Conservation (phyloP, 2,329 filamentous ascomycete species). For the Escovopsis sp. region DNA sequence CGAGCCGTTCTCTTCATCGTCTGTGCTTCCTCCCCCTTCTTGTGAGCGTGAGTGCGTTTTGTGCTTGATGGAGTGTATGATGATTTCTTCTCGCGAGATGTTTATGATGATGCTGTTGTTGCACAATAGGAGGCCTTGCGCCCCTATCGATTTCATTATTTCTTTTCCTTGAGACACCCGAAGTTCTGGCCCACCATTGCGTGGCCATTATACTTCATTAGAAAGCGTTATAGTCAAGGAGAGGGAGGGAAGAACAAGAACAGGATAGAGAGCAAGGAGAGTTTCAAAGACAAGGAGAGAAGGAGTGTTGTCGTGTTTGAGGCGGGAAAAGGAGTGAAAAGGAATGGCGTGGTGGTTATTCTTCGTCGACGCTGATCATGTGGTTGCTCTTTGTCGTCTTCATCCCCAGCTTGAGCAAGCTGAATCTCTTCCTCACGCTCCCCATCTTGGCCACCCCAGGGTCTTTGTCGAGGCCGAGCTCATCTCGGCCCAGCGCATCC, state of each 20-base stretch:
- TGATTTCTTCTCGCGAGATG: no score
- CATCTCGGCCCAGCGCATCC: constrained; percentile 12
- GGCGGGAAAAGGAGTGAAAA: no score
- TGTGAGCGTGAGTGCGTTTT: background rate
- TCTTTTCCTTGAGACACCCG: background rate
- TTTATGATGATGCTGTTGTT: no score
- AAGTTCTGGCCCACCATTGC: no score
- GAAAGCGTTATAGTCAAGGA: background rate
- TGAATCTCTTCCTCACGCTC: constrained; percentile 64
- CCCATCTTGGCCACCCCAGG: constrained; percentile 31
- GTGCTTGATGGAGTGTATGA: background rate
- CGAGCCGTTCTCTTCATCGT: background rate
- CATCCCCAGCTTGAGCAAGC: constrained; percentile 59
- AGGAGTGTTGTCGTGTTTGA: background rate
- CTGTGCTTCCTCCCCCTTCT: background rate
- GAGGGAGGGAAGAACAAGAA: background rate
- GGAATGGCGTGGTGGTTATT: constrained; percentile 21
- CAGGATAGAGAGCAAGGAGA: background rate
- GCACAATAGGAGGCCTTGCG: background rate
- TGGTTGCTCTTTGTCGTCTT: constrained; percentile 44
- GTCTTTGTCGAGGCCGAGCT: constrained; percentile 12
- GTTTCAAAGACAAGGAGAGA: background rate
- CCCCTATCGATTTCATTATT: background rate
- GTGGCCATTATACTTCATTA: background rate
- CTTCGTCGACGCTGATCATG: constrained; percentile 41